These are phyloP conservation scores for Breviolum minutum DNA, from an alignment of 73 alveolate genomes.

Conservation along the genomic window DNA sequence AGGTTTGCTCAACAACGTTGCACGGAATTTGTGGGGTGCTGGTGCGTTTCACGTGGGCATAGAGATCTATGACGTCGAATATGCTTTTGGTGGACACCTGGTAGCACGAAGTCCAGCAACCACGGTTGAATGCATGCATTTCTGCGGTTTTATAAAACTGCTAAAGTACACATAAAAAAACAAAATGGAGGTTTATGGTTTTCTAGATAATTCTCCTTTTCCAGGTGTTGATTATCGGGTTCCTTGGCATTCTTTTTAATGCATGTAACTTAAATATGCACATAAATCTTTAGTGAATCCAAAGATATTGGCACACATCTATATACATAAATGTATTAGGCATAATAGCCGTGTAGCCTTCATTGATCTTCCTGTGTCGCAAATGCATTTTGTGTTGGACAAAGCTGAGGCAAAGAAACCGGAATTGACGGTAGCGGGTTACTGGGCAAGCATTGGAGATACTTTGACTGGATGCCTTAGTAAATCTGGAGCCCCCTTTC, in stretches of 20 bases:
- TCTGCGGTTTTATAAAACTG: too few species aligned
- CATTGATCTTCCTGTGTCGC: too few species aligned
- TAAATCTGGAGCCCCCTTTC: neutral
- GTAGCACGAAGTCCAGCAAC: neutral
- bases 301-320: neutral
- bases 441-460: neutral
- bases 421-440: constrained; percentile 91
- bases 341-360: neutral
- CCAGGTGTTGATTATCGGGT: too few species aligned
- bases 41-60: constrained; percentile 88
- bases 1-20: constrained; percentile 37
- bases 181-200: too few species aligned
- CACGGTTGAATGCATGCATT: too few species aligned
- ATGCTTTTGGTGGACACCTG: constrained; percentile 71
- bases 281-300: neutral
- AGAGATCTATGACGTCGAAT: constrained; percentile 39
- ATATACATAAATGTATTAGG: too few species aligned
- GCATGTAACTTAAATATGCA: neutral
- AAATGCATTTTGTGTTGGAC: too few species aligned
- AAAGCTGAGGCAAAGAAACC: constrained; percentile 37
- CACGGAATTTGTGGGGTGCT: constrained; percentile 41
- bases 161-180: too few species aligned
- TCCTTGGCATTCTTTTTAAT: too few species aligned
- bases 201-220: too few species aligned
- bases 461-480: neutral